Evolutionary conservation across 2,329 filamentous ascomycete species (phyloP).

Genomic region (Colletotrichum acutatum): DNA sequence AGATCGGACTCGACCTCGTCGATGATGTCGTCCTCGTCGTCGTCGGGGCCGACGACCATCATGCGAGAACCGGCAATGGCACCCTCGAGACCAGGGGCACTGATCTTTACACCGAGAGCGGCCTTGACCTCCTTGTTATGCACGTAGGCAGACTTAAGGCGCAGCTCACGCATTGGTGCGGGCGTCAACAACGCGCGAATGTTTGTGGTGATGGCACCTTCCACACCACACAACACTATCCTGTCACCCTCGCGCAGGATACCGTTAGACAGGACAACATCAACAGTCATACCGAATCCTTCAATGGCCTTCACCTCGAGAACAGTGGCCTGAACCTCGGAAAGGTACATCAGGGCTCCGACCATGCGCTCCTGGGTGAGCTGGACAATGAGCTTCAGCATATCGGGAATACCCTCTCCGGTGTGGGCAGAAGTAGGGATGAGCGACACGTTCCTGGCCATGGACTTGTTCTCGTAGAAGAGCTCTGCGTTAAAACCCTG

Average conservation of each 20-base stretch:
- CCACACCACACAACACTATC: slow-evolving; percentile 95
- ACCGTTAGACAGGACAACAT: slow-evolving; percentile 96
- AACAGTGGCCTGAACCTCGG: slow-evolving; percentile 96
- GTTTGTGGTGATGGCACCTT: slow-evolving; percentile 94
- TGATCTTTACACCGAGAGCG: slow-evolving; percentile 98
- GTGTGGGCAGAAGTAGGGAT: slow-evolving; percentile 97
- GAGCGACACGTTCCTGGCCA: slow-evolving; percentile 94
- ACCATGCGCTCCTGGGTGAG: slow-evolving; percentile 98
- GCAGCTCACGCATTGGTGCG: slow-evolving; percentile 90
- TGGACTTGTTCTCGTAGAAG: slow-evolving; percentile 97
- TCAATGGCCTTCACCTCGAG: slow-evolving; percentile 99
- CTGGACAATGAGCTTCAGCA: slow-evolving; percentile 93
- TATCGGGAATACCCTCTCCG: slow-evolving; percentile 98
- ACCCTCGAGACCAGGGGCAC: slow-evolving; percentile 92
- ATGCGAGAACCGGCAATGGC: slow-evolving; percentile 96
- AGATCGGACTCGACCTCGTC: slow-evolving; percentile 97
- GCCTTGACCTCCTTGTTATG: slow-evolving; percentile 99
- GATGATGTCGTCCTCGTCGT: slow-evolving; percentile 96
- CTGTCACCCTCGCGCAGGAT: slow-evolving; percentile 93
- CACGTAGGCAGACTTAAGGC: slow-evolving; percentile 95
- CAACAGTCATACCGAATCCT: slow-evolving; percentile 98
- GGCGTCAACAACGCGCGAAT: slow-evolving; percentile 95
- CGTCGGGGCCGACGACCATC: slow-evolving; percentile 92
- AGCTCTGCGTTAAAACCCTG: slow-evolving; percentile 98
- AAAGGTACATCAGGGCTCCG: slow-evolving; percentile 96